Conservation (phyloP, 139 green algal species). For the Tetraselmis striata region DNA sequence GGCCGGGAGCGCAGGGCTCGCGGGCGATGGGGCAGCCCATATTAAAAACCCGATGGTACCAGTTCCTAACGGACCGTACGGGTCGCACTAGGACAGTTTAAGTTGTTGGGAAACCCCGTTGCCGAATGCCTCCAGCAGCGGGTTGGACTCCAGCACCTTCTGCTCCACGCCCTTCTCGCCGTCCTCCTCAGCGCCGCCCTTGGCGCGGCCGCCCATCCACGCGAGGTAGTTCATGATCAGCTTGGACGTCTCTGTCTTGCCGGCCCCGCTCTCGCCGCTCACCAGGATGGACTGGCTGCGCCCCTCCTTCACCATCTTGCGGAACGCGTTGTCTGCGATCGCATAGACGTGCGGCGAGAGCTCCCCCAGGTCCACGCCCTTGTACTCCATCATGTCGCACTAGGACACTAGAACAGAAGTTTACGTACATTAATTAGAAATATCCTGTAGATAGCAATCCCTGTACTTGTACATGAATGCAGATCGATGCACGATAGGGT, state of each 20-base stretch:
- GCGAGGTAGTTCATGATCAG: slow-evolving; percentile 95
- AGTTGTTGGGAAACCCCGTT: no score
- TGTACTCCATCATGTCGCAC: slow-evolving; percentile 94
- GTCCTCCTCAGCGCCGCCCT: slow-evolving; percentile 16
- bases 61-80: no score
- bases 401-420: no score
- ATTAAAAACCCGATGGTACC: no score
- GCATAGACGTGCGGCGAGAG: slow-evolving; percentile 89
- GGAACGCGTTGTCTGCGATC: slow-evolving; percentile 78
- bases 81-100: no score
- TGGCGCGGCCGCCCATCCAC: slow-evolving; percentile 56
- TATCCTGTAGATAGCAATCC: no score
- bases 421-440: no score
- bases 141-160: slow-evolving; percentile 93
- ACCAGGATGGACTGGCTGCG: slow-evolving; percentile 86
- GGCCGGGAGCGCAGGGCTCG: no score
- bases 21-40: no score
- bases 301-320: slow-evolving; percentile 73
- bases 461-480: no score
- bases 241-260: slow-evolving; percentile 99
- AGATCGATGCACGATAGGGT: no score
- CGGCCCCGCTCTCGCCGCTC: slow-evolving; percentile 92
- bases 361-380: slow-evolving; percentile 69
- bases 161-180: slow-evolving; percentile 62
- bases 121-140: slow-evolving; percentile 95